Base-by-base conservation (phyloP, 1,139 yeast species). In the Keqinozyma sinolaborantium region DNA sequence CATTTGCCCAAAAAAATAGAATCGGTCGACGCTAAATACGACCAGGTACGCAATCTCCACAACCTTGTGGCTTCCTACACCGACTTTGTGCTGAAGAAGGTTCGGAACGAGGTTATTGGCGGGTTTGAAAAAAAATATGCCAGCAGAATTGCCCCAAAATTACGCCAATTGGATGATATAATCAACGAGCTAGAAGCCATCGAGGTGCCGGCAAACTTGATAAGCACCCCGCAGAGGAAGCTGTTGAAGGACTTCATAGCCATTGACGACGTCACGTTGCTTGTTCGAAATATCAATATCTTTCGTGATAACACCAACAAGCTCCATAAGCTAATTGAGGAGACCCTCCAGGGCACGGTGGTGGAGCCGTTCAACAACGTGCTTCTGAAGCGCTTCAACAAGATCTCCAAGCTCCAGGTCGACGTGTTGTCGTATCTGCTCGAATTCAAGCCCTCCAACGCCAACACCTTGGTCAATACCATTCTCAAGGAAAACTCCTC, bases 401-500 rank as follows among this genome's bases (percentile, higher is more conserved):
- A 39, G 23, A 30, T 58, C 2, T 30, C 39, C 13, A 58, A 56
- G 31, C 41, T 41, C 2, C 52, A 48, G 28, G 59, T 54, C 14
- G 52, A 44, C 10, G 33, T 58, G 3, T 33, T 45, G 3, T 56
- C 60, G 2, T 31, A 52, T 8, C 45, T 44, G 27, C 29, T 48
- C 10, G 21, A 18, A 18, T 18, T 18, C 21, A 15, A 51, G 41
- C 16, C 30, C 42, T 26, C 30, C 10, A 48, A 47, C 24, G 37
- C 49, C 4, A 47, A 41, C 11, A 45, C 44, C 11, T 26, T 39
- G 2, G 41, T 55, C 2, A 44, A 42, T n/a, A 47, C 51, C 5
- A 47, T 59, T 2, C 32, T 58, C 11, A 48, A 52, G 41, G 75
- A 72, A 34, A 75, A 81, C 40, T 58, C 60, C 5, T 60, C 69